Percentiles rank a stretch among this genome's conserved stretches.
phyloP scores from a whole-genome alignment of 192 early-diverging fungal species.

The Podila epigama region DNA sequence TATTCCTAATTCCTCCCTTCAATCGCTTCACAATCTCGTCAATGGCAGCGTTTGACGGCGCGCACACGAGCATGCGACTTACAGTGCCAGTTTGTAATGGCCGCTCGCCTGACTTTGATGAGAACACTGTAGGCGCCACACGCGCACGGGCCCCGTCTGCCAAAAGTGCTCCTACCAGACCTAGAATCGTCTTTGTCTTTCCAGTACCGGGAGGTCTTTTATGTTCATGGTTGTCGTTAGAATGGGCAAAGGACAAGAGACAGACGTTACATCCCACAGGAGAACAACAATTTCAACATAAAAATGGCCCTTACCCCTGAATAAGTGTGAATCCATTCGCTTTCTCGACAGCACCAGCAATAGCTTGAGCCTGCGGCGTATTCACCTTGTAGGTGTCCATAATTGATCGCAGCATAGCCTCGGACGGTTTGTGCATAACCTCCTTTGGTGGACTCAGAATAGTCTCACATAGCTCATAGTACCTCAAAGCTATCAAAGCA shows the following conservation, averaged over 20 bases:
- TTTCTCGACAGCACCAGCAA: constrained; percentile 68
- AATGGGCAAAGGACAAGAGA: constrained; percentile 11
- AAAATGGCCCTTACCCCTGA: constrained; percentile 67
- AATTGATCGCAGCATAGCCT: constrained; percentile 48
- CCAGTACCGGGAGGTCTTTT: constrained; percentile 70
- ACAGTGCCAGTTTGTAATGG: constrained; percentile 41
- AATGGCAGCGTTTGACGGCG: constrained; percentile 95
- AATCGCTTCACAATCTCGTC: constrained; percentile 94
- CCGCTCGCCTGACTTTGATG: constrained; percentile 11
- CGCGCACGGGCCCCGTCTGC: constrained; percentile 18
- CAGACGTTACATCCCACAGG: background rate
- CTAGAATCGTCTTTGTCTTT: constrained; percentile 88
- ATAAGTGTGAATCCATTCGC: constrained; percentile 86
- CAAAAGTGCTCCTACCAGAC: constrained; percentile 77
- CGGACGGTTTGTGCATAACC: constrained; percentile 29
- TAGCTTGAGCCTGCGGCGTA: constrained; percentile 88
- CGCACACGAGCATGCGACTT: constrained; percentile 83
- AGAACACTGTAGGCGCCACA: constrained; percentile 6
- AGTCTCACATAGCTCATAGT: constrained; percentile 64
- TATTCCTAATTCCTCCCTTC: constrained; percentile 73
- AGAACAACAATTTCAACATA: background rate
- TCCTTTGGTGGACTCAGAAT: constrained; percentile 66
- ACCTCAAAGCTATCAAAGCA: constrained; percentile 70
- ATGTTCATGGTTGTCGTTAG: too few relatives aligned
- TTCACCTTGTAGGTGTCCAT: constrained; percentile 83